Evolutionary conservation across 148 eudicot genomes (phyloP), one percentile per base, ranked within the genome.

Genomic region (Suaeda aralocaspica): DNA sequence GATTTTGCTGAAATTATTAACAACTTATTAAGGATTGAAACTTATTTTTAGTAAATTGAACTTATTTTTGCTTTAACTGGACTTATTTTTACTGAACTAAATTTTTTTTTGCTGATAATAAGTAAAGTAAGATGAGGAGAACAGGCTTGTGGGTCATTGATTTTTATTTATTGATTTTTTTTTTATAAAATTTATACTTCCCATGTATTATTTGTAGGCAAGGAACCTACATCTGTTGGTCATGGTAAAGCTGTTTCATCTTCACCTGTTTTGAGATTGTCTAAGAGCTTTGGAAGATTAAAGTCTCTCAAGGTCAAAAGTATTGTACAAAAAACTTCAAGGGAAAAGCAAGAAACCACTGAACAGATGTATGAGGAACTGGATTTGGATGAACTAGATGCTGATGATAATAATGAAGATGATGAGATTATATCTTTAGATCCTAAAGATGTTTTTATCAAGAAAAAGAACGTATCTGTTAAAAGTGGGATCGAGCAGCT

Each of bases 261-360:
- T 70, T 70, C 72, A 21, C 69, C 64, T 72, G 72, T 50, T 22
- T 66, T 69, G 60, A 75, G 56, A 51, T 45, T 69, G 64, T 69
- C 78, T 22, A 64, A 78, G 52, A 79, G 81, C 66, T 78, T 87
- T 80, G 87, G 85, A 70, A 85, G 95, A 76, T 75, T 89, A 68
- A 89, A 88, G 82, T 80, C 82, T 67, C 80, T 83, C 75, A 91
- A 79, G 69, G 83, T 89, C 66, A 87, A 78, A 69, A 71, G 77
- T 45, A 73, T 85, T 61, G 83, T 76, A 16, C 74, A 45, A 63
- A 84, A 72, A 78, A 67, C 59, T 70, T 64, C 80, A 68, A 41
- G 58, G 67, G 80, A 51, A 36, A 87, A 80, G 76, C 69, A 71
- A 49, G 75, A 67, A 34, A 64, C 42, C 24, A 50, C 60, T 28